Percentiles rank a stretch among this genome's conserved stretches.
phyloP scores from a whole-genome alignment of 352 stramenopile species.

The Phytopythium aichiense region DNA sequence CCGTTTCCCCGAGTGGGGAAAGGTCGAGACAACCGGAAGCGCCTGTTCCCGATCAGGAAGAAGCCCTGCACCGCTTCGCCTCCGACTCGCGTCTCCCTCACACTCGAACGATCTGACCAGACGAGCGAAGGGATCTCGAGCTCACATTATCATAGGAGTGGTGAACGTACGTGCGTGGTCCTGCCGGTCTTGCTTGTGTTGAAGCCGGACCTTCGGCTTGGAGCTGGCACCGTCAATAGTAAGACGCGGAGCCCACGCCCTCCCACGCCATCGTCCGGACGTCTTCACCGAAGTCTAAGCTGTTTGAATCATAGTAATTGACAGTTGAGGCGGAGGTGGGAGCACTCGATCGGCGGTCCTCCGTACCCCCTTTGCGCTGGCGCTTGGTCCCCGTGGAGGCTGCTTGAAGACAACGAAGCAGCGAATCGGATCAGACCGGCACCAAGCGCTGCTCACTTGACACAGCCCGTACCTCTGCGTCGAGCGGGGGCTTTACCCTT shows the following conservation, averaged over 20 bases:
- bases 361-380: slow-evolving; percentile 10
- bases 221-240: slow-evolving; percentile 26
- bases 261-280: slow-evolving; percentile 72
- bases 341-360: slow-evolving; percentile 32
- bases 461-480: slow-evolving; percentile 22
- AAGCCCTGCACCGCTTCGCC: not conserved
- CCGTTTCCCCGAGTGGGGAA: not conserved
- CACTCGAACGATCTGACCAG: not conserved
- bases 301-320: slow-evolving; percentile 54
- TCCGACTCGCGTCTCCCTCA: not conserved
- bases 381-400: slow-evolving; percentile 19
- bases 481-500: slow-evolving; percentile 19
- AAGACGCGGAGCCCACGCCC: slow-evolving; percentile 58
- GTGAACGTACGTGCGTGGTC: not conserved
- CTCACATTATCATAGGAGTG: not conserved
- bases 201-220: not conserved
- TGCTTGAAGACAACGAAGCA: slow-evolving; percentile 5
- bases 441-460: not conserved
- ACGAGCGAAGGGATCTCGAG: not conserved
- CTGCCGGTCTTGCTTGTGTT: not conserved
- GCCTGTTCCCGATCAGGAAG: not conserved
- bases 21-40: not conserved
- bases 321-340: slow-evolving; percentile 20
- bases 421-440: not conserved
- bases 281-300: slow-evolving; percentile 44